Conservation (phyloP, 2,329 filamentous ascomycete species). For the Metarhizium rileyi region DNA sequence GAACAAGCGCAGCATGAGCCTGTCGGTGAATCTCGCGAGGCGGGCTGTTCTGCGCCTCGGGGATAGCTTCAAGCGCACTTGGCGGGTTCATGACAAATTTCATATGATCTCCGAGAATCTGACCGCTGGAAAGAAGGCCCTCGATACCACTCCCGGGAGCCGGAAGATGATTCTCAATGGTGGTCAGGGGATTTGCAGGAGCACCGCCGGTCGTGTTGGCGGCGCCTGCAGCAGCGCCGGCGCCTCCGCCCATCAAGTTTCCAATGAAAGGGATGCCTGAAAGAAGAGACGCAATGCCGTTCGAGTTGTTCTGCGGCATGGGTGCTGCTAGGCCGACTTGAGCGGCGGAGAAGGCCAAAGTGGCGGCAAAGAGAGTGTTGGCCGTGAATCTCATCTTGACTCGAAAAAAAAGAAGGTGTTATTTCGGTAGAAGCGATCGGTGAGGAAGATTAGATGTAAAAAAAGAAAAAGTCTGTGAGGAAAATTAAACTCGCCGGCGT, state of each 20-base stretch:
- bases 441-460: background rate
- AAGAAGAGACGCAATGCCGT: background rate
- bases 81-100: slow-evolving; percentile 1
- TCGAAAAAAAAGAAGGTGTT: background rate
- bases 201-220: too few relatives aligned
- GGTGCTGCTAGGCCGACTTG: background rate
- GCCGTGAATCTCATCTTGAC: slow-evolving; percentile 3
- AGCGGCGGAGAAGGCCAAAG: background rate
- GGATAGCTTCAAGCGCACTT: slow-evolving; percentile 1
- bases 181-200: background rate
- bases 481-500: too few relatives aligned
- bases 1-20: background rate
- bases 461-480: background rate
- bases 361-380: background rate
- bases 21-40: slow-evolving; percentile 1
- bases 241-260: background rate
- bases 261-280: background rate
- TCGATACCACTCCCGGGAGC: background rate
- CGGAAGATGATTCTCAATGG: background rate
- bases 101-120: slow-evolving; percentile 1
- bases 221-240: background rate
- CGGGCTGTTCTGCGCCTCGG: background rate
- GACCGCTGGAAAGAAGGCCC: background rate
- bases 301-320: background rate
- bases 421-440: background rate